Conservation (phyloP, 1,139 yeast genomes). For the Candida sp. region DNA sequence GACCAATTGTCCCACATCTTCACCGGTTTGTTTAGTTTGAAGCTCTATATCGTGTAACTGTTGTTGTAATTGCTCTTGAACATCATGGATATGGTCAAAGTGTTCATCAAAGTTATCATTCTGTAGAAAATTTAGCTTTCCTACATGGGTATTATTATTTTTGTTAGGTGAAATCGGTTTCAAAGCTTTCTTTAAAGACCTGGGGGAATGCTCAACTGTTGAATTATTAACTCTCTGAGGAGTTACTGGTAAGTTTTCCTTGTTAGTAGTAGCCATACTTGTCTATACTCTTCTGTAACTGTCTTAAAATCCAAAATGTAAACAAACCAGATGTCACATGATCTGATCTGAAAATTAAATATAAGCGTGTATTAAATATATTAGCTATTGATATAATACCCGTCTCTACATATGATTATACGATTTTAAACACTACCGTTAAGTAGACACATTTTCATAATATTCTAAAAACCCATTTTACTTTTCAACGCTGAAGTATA, state of each 20-base stretch:
- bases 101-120: conserved; percentile 31
- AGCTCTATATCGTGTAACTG: conserved; percentile 30
- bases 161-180: conserved; percentile 28
- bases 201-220: conserved; percentile 4
- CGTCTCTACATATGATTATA: too few relatives aligned
- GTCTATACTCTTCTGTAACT: too few relatives aligned
- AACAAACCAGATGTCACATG: neutral
- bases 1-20: conserved; percentile 35
- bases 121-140: conserved; percentile 25
- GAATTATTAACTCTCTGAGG: conserved; percentile 2
- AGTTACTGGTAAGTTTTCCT: conserved; percentile 8
- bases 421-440: too few relatives aligned
- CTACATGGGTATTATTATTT: conserved; percentile 12
- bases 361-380: too few relatives aligned
- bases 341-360: neutral
- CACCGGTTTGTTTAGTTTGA: conserved; percentile 31
- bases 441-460: too few relatives aligned
- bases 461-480: conserved; percentile 46
- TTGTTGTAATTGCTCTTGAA: conserved; percentile 25
- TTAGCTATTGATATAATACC: too few relatives aligned
- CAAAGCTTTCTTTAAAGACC: conserved; percentile 12
- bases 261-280: conserved; percentile 5
- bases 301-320: neutral
- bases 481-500: conserved; percentile 51
- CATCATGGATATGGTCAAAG: conserved; percentile 22